A percentile compares a stretch with the other conserved stretches of the same genome.
These are phyloP conservation scores for Cyberlindnera subsufficiens DNA, from an alignment of 805 yeast genomes.

Conservation along the genomic window DNA sequence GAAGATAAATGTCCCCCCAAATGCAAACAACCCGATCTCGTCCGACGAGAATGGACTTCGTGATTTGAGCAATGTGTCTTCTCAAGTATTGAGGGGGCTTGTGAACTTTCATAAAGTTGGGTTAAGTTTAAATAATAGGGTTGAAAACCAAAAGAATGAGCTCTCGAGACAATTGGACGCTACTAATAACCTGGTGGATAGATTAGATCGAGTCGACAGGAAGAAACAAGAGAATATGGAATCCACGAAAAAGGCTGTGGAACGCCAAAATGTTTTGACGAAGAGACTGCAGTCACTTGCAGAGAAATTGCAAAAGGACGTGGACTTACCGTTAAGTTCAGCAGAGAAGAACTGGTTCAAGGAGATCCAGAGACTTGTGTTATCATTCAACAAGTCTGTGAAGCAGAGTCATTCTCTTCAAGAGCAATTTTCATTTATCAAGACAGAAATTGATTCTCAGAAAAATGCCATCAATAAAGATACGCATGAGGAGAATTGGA, in stretches of 20 bases:
- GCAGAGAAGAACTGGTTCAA: constrained; percentile 41
- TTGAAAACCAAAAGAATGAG: constrained; percentile 35
- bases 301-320: constrained; percentile 19
- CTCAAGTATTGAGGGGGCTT: constrained; percentile 12
- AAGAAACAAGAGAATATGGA: constrained; percentile 8
- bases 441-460: constrained; percentile 19
- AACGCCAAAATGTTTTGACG: constrained; percentile 29
- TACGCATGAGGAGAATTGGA: constrained; percentile 23
- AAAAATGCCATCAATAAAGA: constrained; percentile 2
- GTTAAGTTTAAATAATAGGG: constrained; percentile 28
- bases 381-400: constrained; percentile 27
- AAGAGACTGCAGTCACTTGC: constrained; percentile 27
- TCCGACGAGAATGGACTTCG: constrained; percentile 14
- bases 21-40: not conserved
- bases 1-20: constrained; percentile 5
- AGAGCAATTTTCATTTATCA: constrained; percentile 26
- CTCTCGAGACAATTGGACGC: constrained; percentile 33
- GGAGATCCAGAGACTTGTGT: constrained; percentile 31
- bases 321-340: constrained; percentile 29
- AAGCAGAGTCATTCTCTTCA: constrained; percentile 20
- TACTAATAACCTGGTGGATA: constrained; percentile 20
- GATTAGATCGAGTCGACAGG: constrained; percentile 11
- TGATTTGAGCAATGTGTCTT: constrained; percentile 16
- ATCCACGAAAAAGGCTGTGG: constrained; percentile 15
- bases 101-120: constrained; percentile 28